These are phyloP conservation scores for Blastocladiella emersonii DNA, from an alignment of 371 early-diverging fungal species.

Conservation along the genomic window DNA sequence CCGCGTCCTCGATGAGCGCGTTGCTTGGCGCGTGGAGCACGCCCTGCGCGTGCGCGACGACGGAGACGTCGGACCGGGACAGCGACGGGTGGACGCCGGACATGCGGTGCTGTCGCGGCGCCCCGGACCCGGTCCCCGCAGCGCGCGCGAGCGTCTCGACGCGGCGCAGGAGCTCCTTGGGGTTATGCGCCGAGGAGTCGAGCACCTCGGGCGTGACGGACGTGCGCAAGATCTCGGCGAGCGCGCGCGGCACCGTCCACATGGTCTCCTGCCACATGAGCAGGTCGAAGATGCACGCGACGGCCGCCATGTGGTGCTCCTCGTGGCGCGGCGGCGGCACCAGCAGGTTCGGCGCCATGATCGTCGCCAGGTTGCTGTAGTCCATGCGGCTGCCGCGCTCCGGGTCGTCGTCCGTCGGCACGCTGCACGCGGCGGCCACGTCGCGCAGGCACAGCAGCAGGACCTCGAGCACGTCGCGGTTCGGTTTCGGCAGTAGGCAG, in stretches of 20 bases:
- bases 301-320: not conserved
- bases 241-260: not conserved
- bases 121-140: too few relatives aligned
- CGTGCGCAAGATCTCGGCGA: not conserved
- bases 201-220: not conserved
- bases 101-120: too few relatives aligned
- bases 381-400: constrained; percentile 78
- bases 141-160: not conserved
- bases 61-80: too few relatives aligned
- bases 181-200: not conserved
- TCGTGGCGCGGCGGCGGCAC: not conserved
- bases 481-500: constrained; percentile 72
- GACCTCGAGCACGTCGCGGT: constrained; percentile 78
- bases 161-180: not conserved
- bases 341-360: constrained; percentile 83
- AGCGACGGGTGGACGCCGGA: too few relatives aligned
- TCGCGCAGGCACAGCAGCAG: constrained; percentile 69
- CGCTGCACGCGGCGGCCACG: constrained; percentile 52
- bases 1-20: not conserved
- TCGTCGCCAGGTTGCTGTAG: constrained; percentile 71
- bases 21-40: not conserved
- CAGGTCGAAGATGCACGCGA: not conserved
- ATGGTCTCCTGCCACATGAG: not conserved
- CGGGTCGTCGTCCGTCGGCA: constrained; percentile 24
- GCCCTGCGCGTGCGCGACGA: not conserved